Percentiles rank a stretch among this genome's conserved stretches.
These are phyloP conservation scores for Exophiala viscosa DNA, from an alignment of 2,329 filamentous ascomycete species.

Conservation along the genomic window DNA sequence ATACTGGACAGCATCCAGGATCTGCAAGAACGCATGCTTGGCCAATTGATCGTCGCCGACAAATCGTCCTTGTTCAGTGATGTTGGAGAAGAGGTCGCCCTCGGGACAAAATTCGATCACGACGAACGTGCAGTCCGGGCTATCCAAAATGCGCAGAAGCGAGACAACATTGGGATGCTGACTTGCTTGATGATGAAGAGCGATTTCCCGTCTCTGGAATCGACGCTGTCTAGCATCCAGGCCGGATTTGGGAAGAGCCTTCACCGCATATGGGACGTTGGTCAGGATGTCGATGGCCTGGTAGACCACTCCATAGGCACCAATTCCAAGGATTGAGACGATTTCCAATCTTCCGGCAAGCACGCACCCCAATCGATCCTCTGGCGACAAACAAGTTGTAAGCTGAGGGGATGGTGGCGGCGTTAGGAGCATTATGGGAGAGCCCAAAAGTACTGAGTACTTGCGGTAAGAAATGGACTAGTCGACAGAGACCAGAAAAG, in stretches of 20 bases:
- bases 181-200: conserved; percentile 83
- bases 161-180: conserved; percentile 91
- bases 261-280: conserved; percentile 83
- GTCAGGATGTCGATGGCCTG: conserved; percentile 79
- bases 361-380: conserved; percentile 80
- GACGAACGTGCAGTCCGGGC: conserved; percentile 88
- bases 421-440: conserved; percentile 45
- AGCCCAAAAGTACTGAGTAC: conserved; percentile 34
- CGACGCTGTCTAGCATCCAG: conserved; percentile 80
- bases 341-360: conserved; percentile 80
- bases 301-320: conserved; percentile 96
- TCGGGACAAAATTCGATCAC: conserved; percentile 96
- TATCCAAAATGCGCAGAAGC: conserved; percentile 88
- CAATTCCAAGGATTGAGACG: conserved; percentile 80
- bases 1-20: conserved; percentile 92
- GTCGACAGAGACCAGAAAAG: conserved; percentile 27
- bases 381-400: conserved; percentile 60
- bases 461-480: conserved; percentile 27
- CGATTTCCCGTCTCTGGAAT: conserved; percentile 91
- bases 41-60: conserved; percentile 86
- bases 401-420: conserved; percentile 43
- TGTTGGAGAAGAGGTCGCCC: conserved; percentile 94
- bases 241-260: conserved; percentile 91
- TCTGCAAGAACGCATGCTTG: conserved; percentile 86
- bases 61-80: conserved; percentile 91